Conservation (phyloP, 1,284 basidiomycete genomes). For the Sutorius eximius region DNA sequence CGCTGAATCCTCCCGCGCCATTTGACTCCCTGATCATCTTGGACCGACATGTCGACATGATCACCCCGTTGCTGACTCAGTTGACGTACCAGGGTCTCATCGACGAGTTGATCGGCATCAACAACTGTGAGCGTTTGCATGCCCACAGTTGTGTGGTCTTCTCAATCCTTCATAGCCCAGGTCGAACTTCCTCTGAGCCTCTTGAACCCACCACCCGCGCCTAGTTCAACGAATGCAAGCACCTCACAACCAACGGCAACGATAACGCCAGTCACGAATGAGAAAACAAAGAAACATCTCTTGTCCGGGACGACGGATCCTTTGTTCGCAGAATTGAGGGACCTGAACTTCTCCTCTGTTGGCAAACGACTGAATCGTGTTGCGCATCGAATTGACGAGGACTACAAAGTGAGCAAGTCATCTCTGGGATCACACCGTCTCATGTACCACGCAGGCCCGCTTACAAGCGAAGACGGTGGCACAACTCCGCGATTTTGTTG, state of each 20-base stretch:
- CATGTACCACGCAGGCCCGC: conserved; percentile 48
- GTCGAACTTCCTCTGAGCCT: conserved; percentile 87
- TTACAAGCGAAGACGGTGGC: conserved; percentile 88
- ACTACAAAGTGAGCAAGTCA: conserved; percentile 70
- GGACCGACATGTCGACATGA: conserved; percentile 93
- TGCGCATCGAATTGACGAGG: conserved; percentile 85
- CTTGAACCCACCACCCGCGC: conserved; percentile 52
- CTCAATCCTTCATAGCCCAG: conserved; percentile 59
- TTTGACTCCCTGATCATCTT: conserved; percentile 89
- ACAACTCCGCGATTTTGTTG: conserved; percentile 94
- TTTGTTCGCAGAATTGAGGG: conserved; percentile 83
- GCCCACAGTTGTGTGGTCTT: conserved; percentile 1
- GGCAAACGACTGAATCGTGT: conserved; percentile 81
- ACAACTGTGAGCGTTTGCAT: conserved; percentile 64
- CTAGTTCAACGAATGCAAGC: conserved; percentile 39
- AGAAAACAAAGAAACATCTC: conserved; percentile 87
- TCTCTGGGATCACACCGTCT: conserved; percentile 10
- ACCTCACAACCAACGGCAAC: conserved; percentile 44
- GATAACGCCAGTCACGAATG: conserved; percentile 57
- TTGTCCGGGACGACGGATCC: conserved; percentile 77
- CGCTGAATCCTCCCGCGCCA: conserved; percentile 47
- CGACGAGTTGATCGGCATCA: conserved; percentile 92
- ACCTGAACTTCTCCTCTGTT: conserved; percentile 93
- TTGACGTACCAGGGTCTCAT: conserved; percentile 96
- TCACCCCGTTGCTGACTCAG: conserved; percentile 94